These are phyloP conservation scores for Thermothielavioides terrestris DNA, from an alignment of 495 filamentous ascomycete species.

Conservation along the genomic window DNA sequence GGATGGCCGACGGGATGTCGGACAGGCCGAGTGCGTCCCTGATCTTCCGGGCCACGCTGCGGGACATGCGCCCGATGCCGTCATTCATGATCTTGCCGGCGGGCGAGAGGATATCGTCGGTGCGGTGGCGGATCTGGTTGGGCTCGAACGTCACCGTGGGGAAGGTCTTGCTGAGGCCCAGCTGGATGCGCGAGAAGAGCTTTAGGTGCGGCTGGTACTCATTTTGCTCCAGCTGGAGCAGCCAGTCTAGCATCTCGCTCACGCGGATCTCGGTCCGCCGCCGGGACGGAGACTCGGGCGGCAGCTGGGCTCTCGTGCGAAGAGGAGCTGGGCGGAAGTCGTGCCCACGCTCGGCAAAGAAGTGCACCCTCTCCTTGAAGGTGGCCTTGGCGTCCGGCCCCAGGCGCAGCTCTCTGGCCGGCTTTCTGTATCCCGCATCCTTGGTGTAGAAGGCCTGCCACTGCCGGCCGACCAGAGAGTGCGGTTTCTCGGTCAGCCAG, in stretches of 20 bases:
- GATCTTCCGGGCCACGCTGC: conserved; percentile 50
- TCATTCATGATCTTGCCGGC: conserved; percentile 63
- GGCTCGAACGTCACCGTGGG: conserved; percentile 29
- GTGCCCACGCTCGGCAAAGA: conserved; percentile 38
- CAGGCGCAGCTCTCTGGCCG: conserved; percentile 26
- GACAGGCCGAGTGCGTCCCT: conserved; percentile 49
- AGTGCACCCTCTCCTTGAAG: conserved; percentile 33
- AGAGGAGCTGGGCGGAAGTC: conserved; percentile 18
- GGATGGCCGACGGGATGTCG: conserved; percentile 62
- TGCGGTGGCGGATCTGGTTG: conserved; percentile 28
- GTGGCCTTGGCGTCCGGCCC: conserved; percentile 27
- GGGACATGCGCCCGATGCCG: conserved; percentile 67
- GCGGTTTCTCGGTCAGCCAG: conserved; percentile 32
- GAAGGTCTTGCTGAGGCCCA: conserved; percentile 38
- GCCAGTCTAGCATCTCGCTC: conserved; percentile 36
- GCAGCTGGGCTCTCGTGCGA: not conserved
- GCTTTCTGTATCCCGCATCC: conserved; percentile 29
- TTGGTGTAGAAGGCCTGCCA: conserved; percentile 42
- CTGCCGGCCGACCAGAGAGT: conserved; percentile 33
- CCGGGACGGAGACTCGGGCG: conserved; percentile 11
- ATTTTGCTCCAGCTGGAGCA: conserved; percentile 33
- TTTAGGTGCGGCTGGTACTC: conserved; percentile 28
- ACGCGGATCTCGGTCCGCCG: conserved; percentile 22
- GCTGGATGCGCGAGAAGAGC: conserved; percentile 35
- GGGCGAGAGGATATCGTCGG: conserved; percentile 29